Conservation (phyloP, 2,329 filamentous ascomycete genomes). For the Aspergillus tubingensis region DNA sequence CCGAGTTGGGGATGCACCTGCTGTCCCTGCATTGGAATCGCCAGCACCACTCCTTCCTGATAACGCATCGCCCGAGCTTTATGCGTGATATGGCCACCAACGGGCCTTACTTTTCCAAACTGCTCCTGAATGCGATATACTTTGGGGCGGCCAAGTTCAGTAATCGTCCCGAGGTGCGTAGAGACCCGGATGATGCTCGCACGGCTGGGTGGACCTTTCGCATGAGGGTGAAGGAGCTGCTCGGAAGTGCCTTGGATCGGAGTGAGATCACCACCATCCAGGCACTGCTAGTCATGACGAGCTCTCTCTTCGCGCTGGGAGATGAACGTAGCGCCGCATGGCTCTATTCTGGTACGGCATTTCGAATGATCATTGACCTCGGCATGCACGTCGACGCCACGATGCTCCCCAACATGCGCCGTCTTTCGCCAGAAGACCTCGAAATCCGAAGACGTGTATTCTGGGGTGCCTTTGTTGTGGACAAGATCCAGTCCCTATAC, state of each 20-base stretch:
- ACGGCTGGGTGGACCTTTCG: conserved; percentile 54
- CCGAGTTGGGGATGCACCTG: conserved; percentile 55
- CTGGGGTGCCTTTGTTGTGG: conserved; percentile 40
- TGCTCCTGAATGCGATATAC: conserved; percentile 56
- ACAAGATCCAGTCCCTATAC: conserved; percentile 59
- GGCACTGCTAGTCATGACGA: conserved; percentile 55
- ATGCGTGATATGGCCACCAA: conserved; percentile 16
- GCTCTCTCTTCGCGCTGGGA: conserved; percentile 53
- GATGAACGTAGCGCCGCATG: conserved; percentile 55
- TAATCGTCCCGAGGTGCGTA: conserved; percentile 48
- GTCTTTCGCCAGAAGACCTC: conserved; percentile 29
- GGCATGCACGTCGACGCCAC: conserved; percentile 47
- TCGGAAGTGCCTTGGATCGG: conserved; percentile 50
- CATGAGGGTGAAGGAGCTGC: conserved; percentile 49
- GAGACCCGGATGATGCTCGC: conserved; percentile 48
- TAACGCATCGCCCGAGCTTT: conserved; percentile 32
- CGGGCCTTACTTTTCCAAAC: conserved; percentile 55
- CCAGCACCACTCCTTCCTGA: conserved; percentile 51
- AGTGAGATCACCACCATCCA: conserved; percentile 59
- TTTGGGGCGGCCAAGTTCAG: conserved; percentile 52
- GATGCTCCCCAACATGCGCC: conserved; percentile 16
- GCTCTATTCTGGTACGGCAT: conserved; percentile 55
- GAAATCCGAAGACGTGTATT: conserved; percentile 36
- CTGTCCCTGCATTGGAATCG: conserved; percentile 57
- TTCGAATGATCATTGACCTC: conserved; percentile 56